These are phyloP conservation scores for Baorangia bicolor DNA, from an alignment of 768 basidiomycete genomes.

Conservation along the genomic window DNA sequence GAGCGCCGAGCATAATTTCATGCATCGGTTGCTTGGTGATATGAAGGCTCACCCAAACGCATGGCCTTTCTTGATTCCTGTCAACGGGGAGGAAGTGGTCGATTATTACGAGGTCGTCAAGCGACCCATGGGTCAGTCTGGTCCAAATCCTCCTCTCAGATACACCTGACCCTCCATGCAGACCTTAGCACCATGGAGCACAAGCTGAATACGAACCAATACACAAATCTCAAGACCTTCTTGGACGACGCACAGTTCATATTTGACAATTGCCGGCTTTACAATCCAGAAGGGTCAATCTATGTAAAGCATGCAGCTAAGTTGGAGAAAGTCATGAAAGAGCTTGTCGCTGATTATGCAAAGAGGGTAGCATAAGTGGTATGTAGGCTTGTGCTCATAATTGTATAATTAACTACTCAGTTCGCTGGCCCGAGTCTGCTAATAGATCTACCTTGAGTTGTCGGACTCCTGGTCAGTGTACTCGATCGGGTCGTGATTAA, in stretches of 20 bases:
- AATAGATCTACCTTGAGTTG: background rate
- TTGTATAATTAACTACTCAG: background rate
- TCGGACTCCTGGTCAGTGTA: background rate
- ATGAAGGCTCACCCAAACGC: constrained; percentile 73
- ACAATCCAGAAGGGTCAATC: constrained; percentile 78
- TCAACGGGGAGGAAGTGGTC: constrained; percentile 71
- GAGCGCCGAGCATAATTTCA: constrained; percentile 60
- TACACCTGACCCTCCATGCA: constrained; percentile 29
- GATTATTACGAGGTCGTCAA: constrained; percentile 92
- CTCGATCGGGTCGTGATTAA: too few species aligned
- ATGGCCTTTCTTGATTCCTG: constrained; percentile 88
- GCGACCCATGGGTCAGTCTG: constrained; percentile 83
- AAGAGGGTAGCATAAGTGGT: constrained; percentile 18
- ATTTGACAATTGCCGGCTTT: constrained; percentile 84
- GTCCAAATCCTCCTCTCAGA: background rate
- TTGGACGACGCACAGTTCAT: constrained; percentile 78
- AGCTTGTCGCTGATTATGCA: constrained; percentile 38
- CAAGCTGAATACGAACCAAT: constrained; percentile 88
- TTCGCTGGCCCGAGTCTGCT: background rate
- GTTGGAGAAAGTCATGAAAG: constrained; percentile 76
- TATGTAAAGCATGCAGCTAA: constrained; percentile 85
- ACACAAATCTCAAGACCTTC: constrained; percentile 71
- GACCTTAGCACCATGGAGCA: constrained; percentile 86
- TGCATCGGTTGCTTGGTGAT: constrained; percentile 78
- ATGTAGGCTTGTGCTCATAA: background rate